Evolutionary conservation across 805 yeast species (phyloP).

Genomic region (Cyberlindnera euphorbiiphila): DNA sequence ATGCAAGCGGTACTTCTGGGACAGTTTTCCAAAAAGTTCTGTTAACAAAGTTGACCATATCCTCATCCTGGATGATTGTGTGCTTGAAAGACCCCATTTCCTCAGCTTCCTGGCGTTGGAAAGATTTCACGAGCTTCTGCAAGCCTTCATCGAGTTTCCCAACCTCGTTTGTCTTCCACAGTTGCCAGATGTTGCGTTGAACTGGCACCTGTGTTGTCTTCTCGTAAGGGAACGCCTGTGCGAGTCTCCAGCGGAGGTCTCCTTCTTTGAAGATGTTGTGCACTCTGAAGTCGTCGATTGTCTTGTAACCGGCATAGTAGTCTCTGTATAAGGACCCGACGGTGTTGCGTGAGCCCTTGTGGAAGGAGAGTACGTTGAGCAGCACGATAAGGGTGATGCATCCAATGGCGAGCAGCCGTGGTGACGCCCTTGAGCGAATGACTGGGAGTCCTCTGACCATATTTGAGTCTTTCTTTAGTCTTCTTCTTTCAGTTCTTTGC

Average conservation of each 20-base stretch:
- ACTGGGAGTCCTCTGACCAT: no score
- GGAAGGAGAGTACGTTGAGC: no score
- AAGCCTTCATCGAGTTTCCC: constrained; percentile 10
- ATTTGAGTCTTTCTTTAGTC: no score
- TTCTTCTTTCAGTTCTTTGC: no score
- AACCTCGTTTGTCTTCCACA: constrained; percentile 36
- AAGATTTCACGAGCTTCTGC: constrained; percentile 7
- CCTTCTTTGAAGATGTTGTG: constrained; percentile 8
- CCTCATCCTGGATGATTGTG: constrained; percentile 32
- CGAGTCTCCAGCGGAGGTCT: constrained; percentile 12
- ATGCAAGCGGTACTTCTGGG: constrained; percentile 76
- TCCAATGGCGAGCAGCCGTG: no score
- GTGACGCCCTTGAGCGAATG: no score
- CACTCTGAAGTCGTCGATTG: constrained; percentile 16
- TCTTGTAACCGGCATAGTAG: constrained; percentile 11
- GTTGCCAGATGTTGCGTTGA: constrained; percentile 45
- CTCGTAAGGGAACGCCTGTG: constrained; percentile 16
- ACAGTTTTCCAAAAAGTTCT: constrained; percentile 37
- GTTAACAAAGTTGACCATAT: constrained; percentile 26
- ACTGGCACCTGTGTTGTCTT: constrained; percentile 17
- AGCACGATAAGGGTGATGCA: no score
- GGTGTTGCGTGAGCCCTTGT: no score
- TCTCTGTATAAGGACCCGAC: no score
- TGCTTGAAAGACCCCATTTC: constrained; percentile 11
- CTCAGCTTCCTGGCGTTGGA: constrained; percentile 6